phyloP scores from a whole-genome alignment of 805 yeast genomes.

The Pichia nanzhaoensis region DNA sequence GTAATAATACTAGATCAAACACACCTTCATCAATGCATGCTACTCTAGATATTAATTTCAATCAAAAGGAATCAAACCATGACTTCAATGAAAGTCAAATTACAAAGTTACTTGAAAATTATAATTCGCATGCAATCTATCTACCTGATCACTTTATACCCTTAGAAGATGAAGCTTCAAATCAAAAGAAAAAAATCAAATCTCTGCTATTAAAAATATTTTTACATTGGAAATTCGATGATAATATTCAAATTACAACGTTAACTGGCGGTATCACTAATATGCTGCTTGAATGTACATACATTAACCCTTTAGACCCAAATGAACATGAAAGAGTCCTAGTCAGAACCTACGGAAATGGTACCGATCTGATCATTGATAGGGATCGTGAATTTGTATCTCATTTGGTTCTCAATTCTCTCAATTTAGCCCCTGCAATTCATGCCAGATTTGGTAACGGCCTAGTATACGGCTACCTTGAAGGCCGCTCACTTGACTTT shows the following conservation, averaged over 20 bases:
- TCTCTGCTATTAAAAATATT: conserved; percentile 37
- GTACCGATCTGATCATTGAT: conserved; percentile 66
- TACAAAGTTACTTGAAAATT: conserved; percentile 15
- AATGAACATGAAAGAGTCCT: conserved; percentile 35
- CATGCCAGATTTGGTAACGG: conserved; percentile 69
- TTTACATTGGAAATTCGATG: conserved; percentile 29
- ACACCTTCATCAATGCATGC: not conserved
- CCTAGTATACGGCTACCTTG: conserved; percentile 59
- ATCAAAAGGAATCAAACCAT: not conserved
- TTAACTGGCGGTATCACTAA: conserved; percentile 62
- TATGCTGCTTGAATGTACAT: conserved; percentile 44
- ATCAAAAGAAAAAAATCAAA: conserved; percentile 30
- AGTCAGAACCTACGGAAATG: conserved; percentile 68
- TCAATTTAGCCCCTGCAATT: conserved; percentile 60
- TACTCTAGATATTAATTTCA: not conserved
- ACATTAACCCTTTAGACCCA: not conserved
- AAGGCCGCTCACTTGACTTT: conserved; percentile 55
- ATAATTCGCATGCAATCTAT: conserved; percentile 43
- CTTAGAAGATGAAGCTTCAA: conserved; percentile 22
- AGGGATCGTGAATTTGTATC: conserved; percentile 69
- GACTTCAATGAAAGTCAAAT: not conserved
- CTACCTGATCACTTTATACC: conserved; percentile 39
- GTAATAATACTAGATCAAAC: not conserved
- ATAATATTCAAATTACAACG: conserved; percentile 33
- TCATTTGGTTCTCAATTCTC: conserved; percentile 53